A percentile compares a stretch with the other conserved stretches of the same genome.
phyloP scores from a whole-genome alignment of 2,329 filamentous ascomycete species.

The Beauveria sp. region DNA sequence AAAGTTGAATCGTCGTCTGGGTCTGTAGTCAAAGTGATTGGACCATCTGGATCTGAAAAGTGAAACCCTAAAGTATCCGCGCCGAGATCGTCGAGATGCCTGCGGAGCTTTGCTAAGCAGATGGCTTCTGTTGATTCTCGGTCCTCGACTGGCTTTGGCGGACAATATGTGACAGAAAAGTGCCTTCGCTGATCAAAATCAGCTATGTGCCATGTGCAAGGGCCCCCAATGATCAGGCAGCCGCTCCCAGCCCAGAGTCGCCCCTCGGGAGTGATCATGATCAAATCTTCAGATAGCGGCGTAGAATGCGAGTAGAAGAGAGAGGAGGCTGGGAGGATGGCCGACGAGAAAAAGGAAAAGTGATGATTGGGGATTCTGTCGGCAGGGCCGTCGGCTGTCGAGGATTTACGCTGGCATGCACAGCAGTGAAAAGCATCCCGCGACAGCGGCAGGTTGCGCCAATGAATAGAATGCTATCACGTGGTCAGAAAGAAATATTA shows the following conservation, averaged over 20 bases:
- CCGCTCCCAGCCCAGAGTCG: slow-evolving; percentile 6
- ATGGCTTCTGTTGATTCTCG: slow-evolving; percentile 5
- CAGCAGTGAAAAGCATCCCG: too few species aligned
- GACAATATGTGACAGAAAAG: slow-evolving; percentile 6
- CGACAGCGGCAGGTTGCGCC: too few species aligned
- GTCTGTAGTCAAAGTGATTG: slow-evolving; percentile 17
- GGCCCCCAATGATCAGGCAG: background rate
- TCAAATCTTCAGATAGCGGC: too few species aligned
- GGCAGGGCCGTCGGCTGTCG: too few species aligned
- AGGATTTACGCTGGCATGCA: too few species aligned
- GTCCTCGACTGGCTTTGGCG: background rate
- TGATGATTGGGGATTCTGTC: too few species aligned
- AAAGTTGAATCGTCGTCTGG: slow-evolving; percentile 20
- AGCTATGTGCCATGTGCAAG: slow-evolving; percentile 6
- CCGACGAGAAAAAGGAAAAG: too few species aligned
- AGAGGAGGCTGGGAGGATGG: too few species aligned
- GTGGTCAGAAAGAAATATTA: too few species aligned
- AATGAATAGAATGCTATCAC: too few species aligned
- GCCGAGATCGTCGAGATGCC: slow-evolving; percentile 6
- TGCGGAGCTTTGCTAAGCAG: background rate
- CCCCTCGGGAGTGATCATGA: slow-evolving; percentile 3
- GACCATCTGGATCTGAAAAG: slow-evolving; percentile 6
- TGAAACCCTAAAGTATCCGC: slow-evolving; percentile 1
- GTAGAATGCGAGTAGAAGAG: too few species aligned
- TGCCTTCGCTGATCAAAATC: slow-evolving; percentile 10